Evolutionary conservation across 148 eudicot species (phyloP), one percentile per base, ranked within the genome.

Genomic region (Fallopia convolvulus): DNA sequence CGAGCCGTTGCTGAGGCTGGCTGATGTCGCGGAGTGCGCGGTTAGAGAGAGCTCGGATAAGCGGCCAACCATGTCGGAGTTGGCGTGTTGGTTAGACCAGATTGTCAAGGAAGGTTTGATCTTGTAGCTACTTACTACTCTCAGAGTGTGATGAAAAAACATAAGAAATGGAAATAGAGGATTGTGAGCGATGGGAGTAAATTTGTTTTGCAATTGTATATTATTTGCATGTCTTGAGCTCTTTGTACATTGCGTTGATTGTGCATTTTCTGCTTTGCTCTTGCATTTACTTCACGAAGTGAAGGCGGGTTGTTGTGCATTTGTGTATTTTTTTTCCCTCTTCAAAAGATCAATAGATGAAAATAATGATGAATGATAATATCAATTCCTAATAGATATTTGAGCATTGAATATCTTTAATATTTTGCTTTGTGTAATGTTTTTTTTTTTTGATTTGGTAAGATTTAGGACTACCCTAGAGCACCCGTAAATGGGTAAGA

Each of bases 1-100:
- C 3, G 99, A 92, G 53, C 99, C 99, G 65, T 70, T 95, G 80
- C 94, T 95, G 40, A 87, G 83, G 83, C 89, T 95, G 23, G 97
- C 97, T 46, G 97, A 95, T 44, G 79, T 93, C 52, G 97, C 99
- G 0, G 99, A 91, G 85, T 55, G 81, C 11, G 82, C 92, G 13
- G 81, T 92, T 75, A 85, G 87, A 79, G 97, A 95, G 77, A 84
- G 88, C 80, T 83, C 90, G 26, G 72, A 81, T 11, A 88, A 89
- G 66, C 84, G 97, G 48, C 97, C 94, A 55, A 82, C 83, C 12
- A 92, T 95, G 88, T 79, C 88, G 42, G 84, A 87, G 61, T 74
- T 95, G 77, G 97, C 89, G 46, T 74, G 77, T 81, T 81, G 83
- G 13, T 79, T 92, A 78, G 97, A 92, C 74, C 92, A 79, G 74